phyloP scores from a whole-genome alignment of 169 alveolate genomes.

The Plasmodium fragile region DNA sequence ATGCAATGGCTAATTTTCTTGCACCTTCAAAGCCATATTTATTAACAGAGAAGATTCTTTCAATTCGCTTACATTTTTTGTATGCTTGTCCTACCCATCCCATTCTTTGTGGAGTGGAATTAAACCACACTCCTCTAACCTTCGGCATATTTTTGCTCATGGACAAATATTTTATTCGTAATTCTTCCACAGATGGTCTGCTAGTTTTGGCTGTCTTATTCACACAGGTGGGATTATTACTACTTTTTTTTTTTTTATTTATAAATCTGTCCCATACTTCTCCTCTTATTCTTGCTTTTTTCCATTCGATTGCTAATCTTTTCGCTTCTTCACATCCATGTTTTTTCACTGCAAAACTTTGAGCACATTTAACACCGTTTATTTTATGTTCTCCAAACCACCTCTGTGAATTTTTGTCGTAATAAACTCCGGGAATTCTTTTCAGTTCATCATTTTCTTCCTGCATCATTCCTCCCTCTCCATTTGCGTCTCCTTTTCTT shows the following conservation, averaged over 20 bases:
- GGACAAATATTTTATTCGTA: conserved; percentile 81
- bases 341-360: conserved; percentile 82
- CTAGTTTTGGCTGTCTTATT: conserved; percentile 48
- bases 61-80: conserved; percentile 87
- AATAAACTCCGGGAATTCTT: conserved; percentile 76
- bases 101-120: conserved; percentile 88
- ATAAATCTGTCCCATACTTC: conserved; percentile 74
- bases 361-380: conserved; percentile 77
- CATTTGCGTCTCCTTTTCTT: conserved; percentile 32
- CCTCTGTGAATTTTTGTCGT: conserved; percentile 78
- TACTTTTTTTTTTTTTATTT: conserved; percentile 58
- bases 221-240: conserved; percentile 1
- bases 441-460: conserved; percentile 75
- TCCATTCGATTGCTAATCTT: conserved; percentile 82
- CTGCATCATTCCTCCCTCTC: conserved; percentile 26
- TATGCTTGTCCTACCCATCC: conserved; percentile 91
- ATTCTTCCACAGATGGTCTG: conserved; percentile 80
- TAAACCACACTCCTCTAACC: conserved; percentile 88
- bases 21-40: conserved; percentile 89
- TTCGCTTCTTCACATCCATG: conserved; percentile 86
- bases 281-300: conserved; percentile 72
- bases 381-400: conserved; percentile 80
- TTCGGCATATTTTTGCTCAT: conserved; percentile 85
- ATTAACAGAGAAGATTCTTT: conserved; percentile 85
- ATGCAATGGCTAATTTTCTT: conserved; percentile 84